phyloP scores from a whole-genome alignment of 192 early-diverging fungal genomes.

The Mortierella hygrophila region DNA sequence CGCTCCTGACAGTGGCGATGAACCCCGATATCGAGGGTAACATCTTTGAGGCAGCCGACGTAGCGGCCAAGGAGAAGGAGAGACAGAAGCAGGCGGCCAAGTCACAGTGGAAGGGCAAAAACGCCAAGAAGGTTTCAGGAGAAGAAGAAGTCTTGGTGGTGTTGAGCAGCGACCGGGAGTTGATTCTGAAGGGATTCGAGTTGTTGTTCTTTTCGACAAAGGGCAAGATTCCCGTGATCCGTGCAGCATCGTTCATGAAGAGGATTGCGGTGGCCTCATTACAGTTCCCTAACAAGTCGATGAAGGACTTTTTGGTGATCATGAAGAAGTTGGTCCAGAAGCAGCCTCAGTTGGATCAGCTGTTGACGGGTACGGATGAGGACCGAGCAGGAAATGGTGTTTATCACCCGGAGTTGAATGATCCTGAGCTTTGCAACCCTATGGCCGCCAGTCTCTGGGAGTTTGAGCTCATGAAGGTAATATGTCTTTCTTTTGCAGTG shows the following conservation, averaged over 20 bases:
- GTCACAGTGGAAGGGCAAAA: slow-evolving; percentile 45
- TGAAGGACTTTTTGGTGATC: slow-evolving; percentile 75
- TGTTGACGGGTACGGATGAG: slow-evolving; percentile 62
- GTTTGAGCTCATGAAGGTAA: slow-evolving; percentile 81
- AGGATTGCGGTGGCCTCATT: slow-evolving; percentile 78
- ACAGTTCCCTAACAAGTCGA: slow-evolving; percentile 82
- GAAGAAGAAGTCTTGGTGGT: slow-evolving; percentile 58
- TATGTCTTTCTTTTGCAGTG: too few species aligned
- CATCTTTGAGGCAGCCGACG: slow-evolving; percentile 52
- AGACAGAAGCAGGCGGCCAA: slow-evolving; percentile 46
- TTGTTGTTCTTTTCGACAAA: slow-evolving; percentile 84
- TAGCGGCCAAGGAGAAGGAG: slow-evolving; percentile 45
- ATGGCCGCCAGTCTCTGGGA: slow-evolving; percentile 94
- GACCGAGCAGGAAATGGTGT: slow-evolving; percentile 77
- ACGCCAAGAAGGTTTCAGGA: slow-evolving; percentile 29
- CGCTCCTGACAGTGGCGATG: slow-evolving; percentile 77
- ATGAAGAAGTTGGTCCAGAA: slow-evolving; percentile 72
- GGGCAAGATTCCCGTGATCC: slow-evolving; percentile 78
- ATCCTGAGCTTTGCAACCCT: slow-evolving; percentile 96
- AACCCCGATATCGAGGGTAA: slow-evolving; percentile 73
- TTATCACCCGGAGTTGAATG: slow-evolving; percentile 84
- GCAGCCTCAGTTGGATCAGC: slow-evolving; percentile 65
- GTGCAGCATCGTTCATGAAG: slow-evolving; percentile 92
- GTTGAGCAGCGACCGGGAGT: slow-evolving; percentile 79
- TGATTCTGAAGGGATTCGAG: slow-evolving; percentile 88